Evolutionary conservation across 2,329 filamentous ascomycete species (phyloP).

Genomic region (Cladorrhinum sp.): DNA sequence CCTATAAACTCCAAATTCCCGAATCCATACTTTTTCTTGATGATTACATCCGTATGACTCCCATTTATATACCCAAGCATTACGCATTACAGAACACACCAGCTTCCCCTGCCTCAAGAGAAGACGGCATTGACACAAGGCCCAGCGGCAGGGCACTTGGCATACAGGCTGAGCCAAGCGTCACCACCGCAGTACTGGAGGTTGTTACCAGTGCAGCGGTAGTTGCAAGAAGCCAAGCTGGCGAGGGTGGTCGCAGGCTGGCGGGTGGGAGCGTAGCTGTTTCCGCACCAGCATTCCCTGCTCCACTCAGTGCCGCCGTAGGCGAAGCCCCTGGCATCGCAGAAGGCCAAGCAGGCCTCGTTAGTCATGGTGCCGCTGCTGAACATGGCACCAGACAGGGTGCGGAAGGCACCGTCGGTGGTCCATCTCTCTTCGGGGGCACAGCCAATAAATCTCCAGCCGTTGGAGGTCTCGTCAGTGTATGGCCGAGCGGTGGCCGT

Average conservation of each 20-base stretch:
- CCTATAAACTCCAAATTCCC: too few species aligned
- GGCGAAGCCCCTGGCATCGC: slow-evolving; percentile 15
- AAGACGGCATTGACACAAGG: slow-evolving; percentile 28
- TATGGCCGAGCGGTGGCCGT: slow-evolving; percentile 17
- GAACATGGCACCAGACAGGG: slow-evolving; percentile 19
- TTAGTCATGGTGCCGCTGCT: slow-evolving; percentile 25
- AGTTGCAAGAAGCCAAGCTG: slow-evolving; percentile 21
- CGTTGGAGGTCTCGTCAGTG: slow-evolving; percentile 25
- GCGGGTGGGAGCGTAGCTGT: slow-evolving; percentile 21
- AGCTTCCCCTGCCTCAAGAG: slow-evolving; percentile 2
- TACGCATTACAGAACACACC: not conserved
- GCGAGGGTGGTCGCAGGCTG: slow-evolving; percentile 24
- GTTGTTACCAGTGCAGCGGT: slow-evolving; percentile 20
- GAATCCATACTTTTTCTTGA: not conserved
- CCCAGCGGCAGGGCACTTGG: slow-evolving; percentile 21
- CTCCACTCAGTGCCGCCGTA: slow-evolving; percentile 27
- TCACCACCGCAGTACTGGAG: slow-evolving; percentile 25
- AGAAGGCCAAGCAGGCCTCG: slow-evolving; percentile 23
- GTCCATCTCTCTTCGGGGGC: slow-evolving; percentile 29
- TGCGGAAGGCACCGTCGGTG: slow-evolving; percentile 28
- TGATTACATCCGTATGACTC: not conserved
- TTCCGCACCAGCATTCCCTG: slow-evolving; percentile 30
- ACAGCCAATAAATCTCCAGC: slow-evolving; percentile 30
- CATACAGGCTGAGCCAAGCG: slow-evolving; percentile 27
- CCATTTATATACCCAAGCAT: not conserved